These are phyloP conservation scores for Zygosaccharomyces pseudobailii DNA, from an alignment of 1,139 yeast species.

Conservation along the genomic window DNA sequence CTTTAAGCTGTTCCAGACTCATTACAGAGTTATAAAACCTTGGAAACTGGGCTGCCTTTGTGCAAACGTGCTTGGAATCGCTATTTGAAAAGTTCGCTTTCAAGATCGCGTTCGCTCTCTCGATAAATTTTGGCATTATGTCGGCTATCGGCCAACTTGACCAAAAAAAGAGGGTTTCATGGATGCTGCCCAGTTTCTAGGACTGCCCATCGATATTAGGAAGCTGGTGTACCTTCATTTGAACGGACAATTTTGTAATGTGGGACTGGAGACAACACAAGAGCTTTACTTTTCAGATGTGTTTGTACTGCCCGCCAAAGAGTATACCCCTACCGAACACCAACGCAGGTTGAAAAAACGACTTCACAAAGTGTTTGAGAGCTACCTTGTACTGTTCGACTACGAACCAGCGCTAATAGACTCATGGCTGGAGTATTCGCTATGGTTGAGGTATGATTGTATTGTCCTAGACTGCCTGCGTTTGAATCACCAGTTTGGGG, in stretches of 20 bases:
- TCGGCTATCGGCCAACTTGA: neutral
- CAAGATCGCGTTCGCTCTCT: neutral
- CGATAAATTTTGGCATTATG: neutral
- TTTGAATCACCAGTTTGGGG: conserved; percentile 25
- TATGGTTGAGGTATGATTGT: conserved; percentile 30
- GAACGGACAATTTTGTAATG: conserved; percentile 18
- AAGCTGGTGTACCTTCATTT: conserved; percentile 25
- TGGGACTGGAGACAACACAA: conserved; percentile 12
- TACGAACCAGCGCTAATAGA: conserved; percentile 21
- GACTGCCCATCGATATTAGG: conserved; percentile 25
- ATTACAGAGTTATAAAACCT: neutral
- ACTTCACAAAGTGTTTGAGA: conserved; percentile 16
- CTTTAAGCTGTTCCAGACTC: conserved; percentile 19
- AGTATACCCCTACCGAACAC: conserved; percentile 2
- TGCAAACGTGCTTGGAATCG: neutral
- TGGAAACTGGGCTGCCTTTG: neutral
- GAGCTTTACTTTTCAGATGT: conserved; percentile 10
- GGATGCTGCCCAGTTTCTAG: conserved; percentile 21
- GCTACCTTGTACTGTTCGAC: conserved; percentile 25
- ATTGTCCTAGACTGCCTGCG: conserved; percentile 29
- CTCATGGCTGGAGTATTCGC: conserved; percentile 24
- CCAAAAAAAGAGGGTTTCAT: neutral
- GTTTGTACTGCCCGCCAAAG: conserved; percentile 7
- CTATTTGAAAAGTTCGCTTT: neutral
- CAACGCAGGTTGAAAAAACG: conserved; percentile 6